Base-by-base conservation (phyloP, 2,329 filamentous ascomycete species). In the Cladosporium oxysporum region DNA sequence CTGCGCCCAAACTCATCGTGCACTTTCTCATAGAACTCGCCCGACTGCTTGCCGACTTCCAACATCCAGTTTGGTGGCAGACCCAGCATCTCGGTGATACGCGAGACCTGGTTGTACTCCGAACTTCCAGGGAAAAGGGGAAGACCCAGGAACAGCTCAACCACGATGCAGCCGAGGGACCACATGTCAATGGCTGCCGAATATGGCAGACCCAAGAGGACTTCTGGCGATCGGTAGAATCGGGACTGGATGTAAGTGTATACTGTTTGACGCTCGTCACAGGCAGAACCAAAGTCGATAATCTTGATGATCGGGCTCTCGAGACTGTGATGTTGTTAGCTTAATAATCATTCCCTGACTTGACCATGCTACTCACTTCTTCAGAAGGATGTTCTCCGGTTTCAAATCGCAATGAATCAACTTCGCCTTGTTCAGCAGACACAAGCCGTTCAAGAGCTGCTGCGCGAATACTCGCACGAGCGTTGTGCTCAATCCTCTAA, bases 281-380 rank as follows among this genome's bases (percentile, higher is more conserved):
- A 99, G 16, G 95, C 95, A 44, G 95, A 99, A 52, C 95, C 95
- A 76, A 99, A 99, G 84, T 99, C 95, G 77, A 99, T 99, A 75
- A 99, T 97, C 79, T 99, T 99, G 85, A 99, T 99, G 71, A 99
- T 98, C 3, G 95, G 95, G 74, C 94, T 98, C 78, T 99, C 95
- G 50, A 99, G 88, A 76, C 87, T 89, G 69, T 37, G 26, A 37
- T 62, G 2, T 31, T 65, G 57, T 67, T 62, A 66, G 62, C 21
- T 23, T 33, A 47, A 26, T 71, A 60, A 26, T 31, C 3, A 37
- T 31, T 5, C 14, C 31, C 37, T 11, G 4, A 44, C 16, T 11
- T 12, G n/a, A 2, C 16, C 8, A 2, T 6, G 18, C 26, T 14
- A 80, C 83, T 73, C 73, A 88, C 87, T 99, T 99, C 80, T 99